These are phyloP conservation scores for Apocynum venetum DNA, from an alignment of 257 asterid genomes.

Conservation along the genomic window DNA sequence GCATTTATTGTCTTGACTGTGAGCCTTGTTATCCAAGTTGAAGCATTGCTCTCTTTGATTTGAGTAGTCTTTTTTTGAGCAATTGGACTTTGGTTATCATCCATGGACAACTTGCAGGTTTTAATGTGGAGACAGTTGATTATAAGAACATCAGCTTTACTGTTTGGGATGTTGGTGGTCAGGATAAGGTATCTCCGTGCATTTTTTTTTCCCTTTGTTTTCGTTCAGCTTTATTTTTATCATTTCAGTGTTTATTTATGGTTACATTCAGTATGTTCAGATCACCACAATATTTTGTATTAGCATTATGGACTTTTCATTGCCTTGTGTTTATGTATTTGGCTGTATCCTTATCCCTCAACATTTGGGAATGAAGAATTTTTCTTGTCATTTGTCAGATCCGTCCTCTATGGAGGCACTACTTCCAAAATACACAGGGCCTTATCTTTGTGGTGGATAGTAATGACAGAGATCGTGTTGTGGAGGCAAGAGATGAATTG, in stretches of 20 bases:
- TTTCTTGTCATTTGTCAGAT: slow-evolving; percentile 42
- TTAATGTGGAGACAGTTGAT: slow-evolving; percentile 87
- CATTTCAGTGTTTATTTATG: not conserved
- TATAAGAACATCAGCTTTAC: slow-evolving; percentile 92
- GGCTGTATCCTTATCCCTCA: not conserved
- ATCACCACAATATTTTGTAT: not conserved
- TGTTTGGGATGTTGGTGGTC: slow-evolving; percentile 95
- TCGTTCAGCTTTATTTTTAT: not conserved
- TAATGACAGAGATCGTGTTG: slow-evolving; percentile 84
- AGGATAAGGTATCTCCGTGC: slow-evolving; percentile 59
- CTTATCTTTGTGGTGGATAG: slow-evolving; percentile 89
- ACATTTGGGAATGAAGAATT: not conserved
- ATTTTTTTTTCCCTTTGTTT: not conserved
- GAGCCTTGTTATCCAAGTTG: not conserved
- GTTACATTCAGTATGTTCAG: not conserved
- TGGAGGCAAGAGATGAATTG: slow-evolving; percentile 89
- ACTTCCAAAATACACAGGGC: slow-evolving; percentile 92
- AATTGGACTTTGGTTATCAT: not conserved
- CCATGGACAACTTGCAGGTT: slow-evolving; percentile 36
- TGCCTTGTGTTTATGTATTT: not conserved
- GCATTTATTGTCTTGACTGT: not conserved
- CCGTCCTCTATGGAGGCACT: slow-evolving; percentile 97
- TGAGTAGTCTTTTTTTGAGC: no score
- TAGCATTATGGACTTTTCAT: not conserved
- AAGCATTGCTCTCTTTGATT: not conserved